Conservation (phyloP, 2,329 filamentous ascomycete genomes). For the Ceratocystis alfenasii region DNA sequence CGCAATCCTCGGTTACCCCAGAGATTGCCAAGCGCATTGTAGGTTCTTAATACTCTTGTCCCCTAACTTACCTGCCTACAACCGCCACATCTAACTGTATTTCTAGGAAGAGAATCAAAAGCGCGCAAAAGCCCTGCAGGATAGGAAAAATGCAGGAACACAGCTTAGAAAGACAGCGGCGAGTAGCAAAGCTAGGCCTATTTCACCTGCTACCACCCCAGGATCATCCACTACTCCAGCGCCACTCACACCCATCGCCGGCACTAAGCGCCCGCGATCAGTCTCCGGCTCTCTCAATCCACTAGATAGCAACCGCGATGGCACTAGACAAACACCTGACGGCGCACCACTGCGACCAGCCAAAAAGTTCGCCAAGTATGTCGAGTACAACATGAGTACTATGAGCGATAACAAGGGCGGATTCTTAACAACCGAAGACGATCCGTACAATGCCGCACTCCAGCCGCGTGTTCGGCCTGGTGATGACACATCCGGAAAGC, state of each 20-base stretch:
- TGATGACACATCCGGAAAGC: constrained; percentile 49
- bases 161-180: neutral
- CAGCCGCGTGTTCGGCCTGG: constrained; percentile 31
- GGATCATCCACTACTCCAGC: neutral
- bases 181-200: neutral
- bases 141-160: constrained; percentile 49
- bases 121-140: constrained; percentile 74
- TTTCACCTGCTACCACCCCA: neutral
- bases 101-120: constrained; percentile 72
- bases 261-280: constrained; percentile 10
- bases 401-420: constrained; percentile 98
- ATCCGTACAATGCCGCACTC: constrained; percentile 73
- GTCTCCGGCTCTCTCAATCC: constrained; percentile 35
- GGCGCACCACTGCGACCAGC: constrained; percentile 55
- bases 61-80: constrained; percentile 18
- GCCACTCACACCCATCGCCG: neutral
- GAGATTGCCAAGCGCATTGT: constrained; percentile 46
- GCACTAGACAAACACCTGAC: constrained; percentile 49
- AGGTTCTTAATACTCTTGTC: constrained; percentile 25
- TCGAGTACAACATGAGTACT: constrained; percentile 95
- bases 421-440: constrained; percentile 81
- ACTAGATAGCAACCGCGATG: constrained; percentile 31
- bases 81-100: constrained; percentile 5
- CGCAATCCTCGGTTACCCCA: constrained; percentile 32
- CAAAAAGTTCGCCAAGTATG: constrained; percentile 81